Evolutionary conservation across 371 early-diverging fungal species (phyloP).

Genomic region (Mucor lusitanicus): DNA sequence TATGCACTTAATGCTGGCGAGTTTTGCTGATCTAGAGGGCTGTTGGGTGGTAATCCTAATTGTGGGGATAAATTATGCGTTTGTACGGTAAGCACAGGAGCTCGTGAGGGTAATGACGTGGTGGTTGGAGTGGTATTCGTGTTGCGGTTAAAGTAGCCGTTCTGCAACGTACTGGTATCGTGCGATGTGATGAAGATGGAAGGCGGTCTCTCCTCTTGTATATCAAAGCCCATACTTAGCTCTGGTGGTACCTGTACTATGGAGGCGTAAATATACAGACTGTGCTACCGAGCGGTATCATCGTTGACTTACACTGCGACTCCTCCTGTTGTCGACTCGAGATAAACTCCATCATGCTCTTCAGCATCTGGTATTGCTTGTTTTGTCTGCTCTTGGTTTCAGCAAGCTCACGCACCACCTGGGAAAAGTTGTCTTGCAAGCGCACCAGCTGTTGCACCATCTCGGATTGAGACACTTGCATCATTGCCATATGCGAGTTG

Average conservation of each 20-base stretch:
- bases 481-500: conserved; percentile 64
- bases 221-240: conserved; percentile 23
- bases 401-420: conserved; percentile 68
- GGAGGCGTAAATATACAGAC: not conserved
- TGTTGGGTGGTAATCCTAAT: not conserved
- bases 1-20: conserved; percentile 35
- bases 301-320: not conserved
- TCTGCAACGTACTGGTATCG: conserved; percentile 5
- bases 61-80: conserved; percentile 29
- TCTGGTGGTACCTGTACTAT: conserved; percentile 34
- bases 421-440: conserved; percentile 68
- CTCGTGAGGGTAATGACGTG: not conserved
- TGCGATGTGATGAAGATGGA: conserved; percentile 25
- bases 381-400: conserved; percentile 66
- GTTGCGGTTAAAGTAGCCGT: not conserved
- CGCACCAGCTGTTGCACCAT: conserved; percentile 69
- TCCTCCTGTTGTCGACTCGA: conserved; percentile 28
- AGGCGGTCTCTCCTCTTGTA: conserved; percentile 26
- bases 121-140: conserved; percentile 2
- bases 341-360: conserved; percentile 62
- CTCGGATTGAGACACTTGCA: conserved; percentile 71
- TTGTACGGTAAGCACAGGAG: conserved; percentile 27
- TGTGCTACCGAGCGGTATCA: not conserved
- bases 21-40: not conserved
- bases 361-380: conserved; percentile 64